Conservation (phyloP, 306 rosid species). For the Biancaea sappan region DNA sequence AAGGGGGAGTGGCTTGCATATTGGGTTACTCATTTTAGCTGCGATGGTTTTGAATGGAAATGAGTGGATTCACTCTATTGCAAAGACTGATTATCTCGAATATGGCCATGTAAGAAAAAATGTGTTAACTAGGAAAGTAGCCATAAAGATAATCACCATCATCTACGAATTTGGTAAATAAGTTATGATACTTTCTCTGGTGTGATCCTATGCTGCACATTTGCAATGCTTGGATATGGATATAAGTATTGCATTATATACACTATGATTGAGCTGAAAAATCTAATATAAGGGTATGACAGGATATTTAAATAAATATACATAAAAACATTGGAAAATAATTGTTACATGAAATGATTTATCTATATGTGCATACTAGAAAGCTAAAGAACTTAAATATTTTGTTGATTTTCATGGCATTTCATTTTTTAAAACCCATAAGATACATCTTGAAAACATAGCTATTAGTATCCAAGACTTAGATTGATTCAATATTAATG, state of each 20-base stretch:
- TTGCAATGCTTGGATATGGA: background rate
- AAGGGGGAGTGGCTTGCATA: slow-evolving; percentile 1
- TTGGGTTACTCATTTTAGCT: slow-evolving; percentile 10
- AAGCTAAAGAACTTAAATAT: background rate
- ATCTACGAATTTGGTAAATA: background rate
- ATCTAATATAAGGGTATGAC: background rate
- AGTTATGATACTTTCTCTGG: background rate
- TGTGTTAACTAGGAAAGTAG: background rate
- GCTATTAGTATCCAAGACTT: background rate
- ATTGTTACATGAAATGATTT: background rate
- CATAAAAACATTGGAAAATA: background rate
- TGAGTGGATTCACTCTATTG: background rate
- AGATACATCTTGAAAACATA: slow-evolving; percentile 1
- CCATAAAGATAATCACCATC: background rate
- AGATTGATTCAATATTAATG: background rate
- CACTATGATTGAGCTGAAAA: background rate
- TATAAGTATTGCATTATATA: background rate
- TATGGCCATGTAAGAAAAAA: background rate
- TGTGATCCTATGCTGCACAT: background rate
- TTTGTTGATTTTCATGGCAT: background rate
- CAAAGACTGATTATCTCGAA: background rate
- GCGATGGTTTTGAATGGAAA: slow-evolving; percentile 2
- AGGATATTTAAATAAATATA: background rate
- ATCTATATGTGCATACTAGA: background rate
- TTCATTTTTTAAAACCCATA: background rate